Evolutionary conservation across 495 filamentous ascomycete genomes (phyloP).

Genomic region (Staphylotrichum tortipilum): DNA sequence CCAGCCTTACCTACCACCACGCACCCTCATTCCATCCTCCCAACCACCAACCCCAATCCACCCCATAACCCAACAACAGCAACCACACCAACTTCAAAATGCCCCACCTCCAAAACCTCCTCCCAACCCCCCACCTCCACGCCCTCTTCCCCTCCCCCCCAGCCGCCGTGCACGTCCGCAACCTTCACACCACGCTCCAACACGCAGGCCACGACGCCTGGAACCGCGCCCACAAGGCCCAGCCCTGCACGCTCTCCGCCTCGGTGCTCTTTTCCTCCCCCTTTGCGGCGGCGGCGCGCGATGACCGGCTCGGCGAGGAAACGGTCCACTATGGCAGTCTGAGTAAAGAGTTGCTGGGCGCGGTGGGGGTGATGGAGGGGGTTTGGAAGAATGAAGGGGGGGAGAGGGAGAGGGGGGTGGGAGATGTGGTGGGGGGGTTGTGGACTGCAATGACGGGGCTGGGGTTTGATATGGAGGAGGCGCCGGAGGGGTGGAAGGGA

Average conservation of each 20-base stretch:
- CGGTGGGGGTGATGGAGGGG: conserved; percentile 11
- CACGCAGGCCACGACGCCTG: conserved; percentile 46
- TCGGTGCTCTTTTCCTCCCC: conserved; percentile 36
- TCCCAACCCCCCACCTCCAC: conserved; percentile 26
- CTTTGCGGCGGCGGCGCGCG: conserved; percentile 39
- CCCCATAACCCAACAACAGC: not conserved
- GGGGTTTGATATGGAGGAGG: conserved; percentile 1
- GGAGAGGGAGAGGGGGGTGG: conserved; percentile 4
- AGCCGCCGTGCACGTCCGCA: conserved; percentile 40
- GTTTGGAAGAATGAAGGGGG: conserved; percentile 14
- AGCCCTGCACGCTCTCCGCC: conserved; percentile 47
- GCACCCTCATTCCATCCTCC: too few relatives aligned
- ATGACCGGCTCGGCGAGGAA: conserved; percentile 41
- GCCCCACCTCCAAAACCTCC: conserved; percentile 8
- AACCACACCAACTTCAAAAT: not conserved
- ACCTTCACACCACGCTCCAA: conserved; percentile 37
- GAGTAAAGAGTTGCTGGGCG: conserved; percentile 42
- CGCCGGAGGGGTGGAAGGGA: not conserved
- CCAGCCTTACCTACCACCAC: too few relatives aligned
- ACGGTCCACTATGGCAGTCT: conserved; percentile 56
- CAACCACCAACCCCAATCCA: too few relatives aligned
- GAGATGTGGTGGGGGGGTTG: conserved; percentile 1
- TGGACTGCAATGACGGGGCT: conserved; percentile 6
- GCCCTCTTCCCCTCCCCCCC: conserved; percentile 28
- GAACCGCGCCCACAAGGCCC: conserved; percentile 39